These are phyloP conservation scores for Debaryomyces maramus DNA, from an alignment of 805 yeast species.

Conservation along the genomic window DNA sequence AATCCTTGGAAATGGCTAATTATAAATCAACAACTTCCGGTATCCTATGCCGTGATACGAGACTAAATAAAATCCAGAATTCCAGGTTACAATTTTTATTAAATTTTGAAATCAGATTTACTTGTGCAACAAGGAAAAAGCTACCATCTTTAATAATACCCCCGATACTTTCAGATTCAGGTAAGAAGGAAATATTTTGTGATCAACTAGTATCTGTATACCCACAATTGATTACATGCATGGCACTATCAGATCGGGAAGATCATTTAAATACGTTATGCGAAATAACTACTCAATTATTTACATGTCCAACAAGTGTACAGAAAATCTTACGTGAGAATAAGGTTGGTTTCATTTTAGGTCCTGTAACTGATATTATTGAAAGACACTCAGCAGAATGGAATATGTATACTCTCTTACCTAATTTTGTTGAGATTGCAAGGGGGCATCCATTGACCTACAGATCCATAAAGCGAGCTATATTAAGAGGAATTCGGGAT, in stretches of 20 bases:
- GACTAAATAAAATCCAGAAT: conserved; percentile 20
- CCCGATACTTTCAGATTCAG: conserved; percentile 50
- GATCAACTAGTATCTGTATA: conserved; percentile 55
- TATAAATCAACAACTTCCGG: conserved; percentile 15
- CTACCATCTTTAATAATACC: conserved; percentile 55
- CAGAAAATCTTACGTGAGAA: conserved; percentile 41
- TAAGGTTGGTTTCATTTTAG: conserved; percentile 44
- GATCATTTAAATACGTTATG: conserved; percentile 38
- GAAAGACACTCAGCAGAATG: conserved; percentile 38
- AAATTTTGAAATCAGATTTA: conserved; percentile 58
- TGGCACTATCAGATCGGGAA: conserved; percentile 53
- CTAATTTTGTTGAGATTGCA: conserved; percentile 27
- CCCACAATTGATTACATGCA: conserved; percentile 48
- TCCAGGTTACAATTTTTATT: conserved; percentile 61
- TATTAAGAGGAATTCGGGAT: conserved; percentile 31
- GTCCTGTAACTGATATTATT: conserved; percentile 47
- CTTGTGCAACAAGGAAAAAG: conserved; percentile 50
- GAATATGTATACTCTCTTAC: conserved; percentile 36
- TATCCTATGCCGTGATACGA: conserved; percentile 13
- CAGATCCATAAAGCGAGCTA: conserved; percentile 29
- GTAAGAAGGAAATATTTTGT: conserved; percentile 49
- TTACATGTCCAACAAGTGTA: conserved; percentile 46
- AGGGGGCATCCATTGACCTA: conserved; percentile 15
- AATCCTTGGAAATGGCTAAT: conserved; percentile 11
- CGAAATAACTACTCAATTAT: conserved; percentile 39